Conservation (phyloP, 129 eudicot genomes). For the Sambucus nigra region DNA sequence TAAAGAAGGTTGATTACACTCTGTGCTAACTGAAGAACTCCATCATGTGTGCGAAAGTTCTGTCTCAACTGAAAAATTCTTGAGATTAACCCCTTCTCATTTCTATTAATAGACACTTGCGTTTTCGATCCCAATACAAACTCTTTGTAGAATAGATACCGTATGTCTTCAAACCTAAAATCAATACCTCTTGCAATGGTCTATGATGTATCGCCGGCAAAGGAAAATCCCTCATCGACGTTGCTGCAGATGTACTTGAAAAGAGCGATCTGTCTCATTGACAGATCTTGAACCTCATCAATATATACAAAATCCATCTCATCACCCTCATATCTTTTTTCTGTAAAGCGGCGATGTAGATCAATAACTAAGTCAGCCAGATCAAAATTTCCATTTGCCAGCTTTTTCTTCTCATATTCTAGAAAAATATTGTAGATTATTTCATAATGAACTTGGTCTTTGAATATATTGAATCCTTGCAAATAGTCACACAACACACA, state of each 20-base stretch:
- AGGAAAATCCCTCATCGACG: constrained; percentile 61
- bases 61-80: constrained; percentile 35
- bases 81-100: constrained; percentile 44
- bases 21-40: constrained; percentile 60
- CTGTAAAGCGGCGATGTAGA: constrained; percentile 42
- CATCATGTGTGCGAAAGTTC: constrained; percentile 79
- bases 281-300: constrained; percentile 84
- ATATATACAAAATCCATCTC: constrained; percentile 55
- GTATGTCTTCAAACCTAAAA: constrained; percentile 67
- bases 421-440: constrained; percentile 38
- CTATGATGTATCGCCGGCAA: constrained; percentile 80
- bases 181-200: constrained; percentile 78
- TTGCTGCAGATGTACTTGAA: constrained; percentile 65
- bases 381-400: constrained; percentile 50
- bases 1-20: constrained; percentile 57
- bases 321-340: constrained; percentile 27
- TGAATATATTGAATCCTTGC: too few relatives aligned
- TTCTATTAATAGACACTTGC: constrained; percentile 5
- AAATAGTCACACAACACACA: too few relatives aligned
- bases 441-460: too few relatives aligned
- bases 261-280: constrained; percentile 56
- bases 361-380: constrained; percentile 65
- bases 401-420: constrained; percentile 54
- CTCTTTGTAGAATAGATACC: constrained; percentile 52
- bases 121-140: constrained; percentile 24